phyloP scores from a whole-genome alignment of 805 yeast genomes.

The Myxozyma melibiosi region DNA sequence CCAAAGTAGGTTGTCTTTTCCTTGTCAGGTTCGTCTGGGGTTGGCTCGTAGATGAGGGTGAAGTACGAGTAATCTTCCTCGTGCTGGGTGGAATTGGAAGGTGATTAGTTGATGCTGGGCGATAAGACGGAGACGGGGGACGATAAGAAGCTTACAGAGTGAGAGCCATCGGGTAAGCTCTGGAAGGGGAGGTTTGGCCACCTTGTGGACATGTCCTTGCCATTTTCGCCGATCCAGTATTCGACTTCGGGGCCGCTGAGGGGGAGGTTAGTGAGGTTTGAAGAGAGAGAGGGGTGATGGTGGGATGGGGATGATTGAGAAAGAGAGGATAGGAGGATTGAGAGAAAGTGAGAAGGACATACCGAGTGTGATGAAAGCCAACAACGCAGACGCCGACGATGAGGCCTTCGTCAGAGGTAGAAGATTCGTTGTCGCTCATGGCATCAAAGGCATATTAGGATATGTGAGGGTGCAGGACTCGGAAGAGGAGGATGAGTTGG shows the following conservation, averaged over 20 bases:
- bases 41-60: constrained; percentile 68
- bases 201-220: constrained; percentile 46
- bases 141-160: constrained; percentile 48
- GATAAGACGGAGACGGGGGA: background rate
- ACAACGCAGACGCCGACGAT: constrained; percentile 86
- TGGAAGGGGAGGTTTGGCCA: constrained; percentile 94
- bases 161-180: constrained; percentile 95
- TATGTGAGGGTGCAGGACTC: too few relatives aligned
- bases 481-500: too few relatives aligned
- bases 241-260: constrained; percentile 91
- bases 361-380: constrained; percentile 77
- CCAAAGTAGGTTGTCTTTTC: constrained; percentile 76
- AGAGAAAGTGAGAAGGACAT: background rate
- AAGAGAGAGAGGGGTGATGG: background rate
- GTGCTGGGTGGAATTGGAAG: constrained; percentile 49
- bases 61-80: constrained; percentile 93
- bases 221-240: constrained; percentile 69
- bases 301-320: background rate
- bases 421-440: constrained; percentile 14
- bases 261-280: background rate
- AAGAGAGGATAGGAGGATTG: too few relatives aligned
- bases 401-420: constrained; percentile 37
- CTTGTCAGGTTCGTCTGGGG: constrained; percentile 2
- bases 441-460: too few relatives aligned
- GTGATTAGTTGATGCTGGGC: too few relatives aligned